These are phyloP conservation scores for Cordyceps tenuipes DNA, from an alignment of 2,329 filamentous ascomycete species.

Conservation along the genomic window DNA sequence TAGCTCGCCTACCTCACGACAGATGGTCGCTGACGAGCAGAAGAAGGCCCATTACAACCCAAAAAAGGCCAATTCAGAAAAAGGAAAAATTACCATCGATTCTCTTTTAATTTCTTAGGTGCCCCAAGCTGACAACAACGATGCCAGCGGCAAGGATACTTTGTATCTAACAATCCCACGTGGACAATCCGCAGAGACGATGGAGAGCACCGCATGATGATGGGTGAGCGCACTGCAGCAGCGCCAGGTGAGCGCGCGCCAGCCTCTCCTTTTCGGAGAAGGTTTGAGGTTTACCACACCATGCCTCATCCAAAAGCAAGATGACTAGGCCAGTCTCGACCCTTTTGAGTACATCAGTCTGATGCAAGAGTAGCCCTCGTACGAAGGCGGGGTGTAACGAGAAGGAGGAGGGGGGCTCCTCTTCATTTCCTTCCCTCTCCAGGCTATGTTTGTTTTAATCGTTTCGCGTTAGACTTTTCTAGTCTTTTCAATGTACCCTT, in stretches of 20 bases:
- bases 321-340: neutral
- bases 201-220: neutral
- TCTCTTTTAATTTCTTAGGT: conserved; percentile 16
- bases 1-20: conserved; percentile 19
- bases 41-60: conserved; percentile 3
- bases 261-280: neutral
- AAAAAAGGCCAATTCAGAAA: conserved; percentile 11
- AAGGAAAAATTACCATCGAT: conserved; percentile 19
- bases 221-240: neutral
- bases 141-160: neutral
- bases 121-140: neutral
- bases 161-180: neutral
- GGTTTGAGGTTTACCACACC: neutral
- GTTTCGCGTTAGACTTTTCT: too few species aligned
- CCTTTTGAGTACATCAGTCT: neutral
- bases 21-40: neutral
- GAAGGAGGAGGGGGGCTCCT: neutral
- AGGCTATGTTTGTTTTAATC: neutral
- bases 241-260: conserved; percentile 2
- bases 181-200: neutral
- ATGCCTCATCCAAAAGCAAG: neutral
- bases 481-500: too few species aligned
- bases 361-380: neutral
- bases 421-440: neutral
- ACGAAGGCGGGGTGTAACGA: neutral